A percentile compares a stretch with the other conserved stretches of the same genome.
Evolutionary conservation across 2,329 filamentous ascomycete species (phyloP).

Genomic region (Fusarium sp.): DNA sequence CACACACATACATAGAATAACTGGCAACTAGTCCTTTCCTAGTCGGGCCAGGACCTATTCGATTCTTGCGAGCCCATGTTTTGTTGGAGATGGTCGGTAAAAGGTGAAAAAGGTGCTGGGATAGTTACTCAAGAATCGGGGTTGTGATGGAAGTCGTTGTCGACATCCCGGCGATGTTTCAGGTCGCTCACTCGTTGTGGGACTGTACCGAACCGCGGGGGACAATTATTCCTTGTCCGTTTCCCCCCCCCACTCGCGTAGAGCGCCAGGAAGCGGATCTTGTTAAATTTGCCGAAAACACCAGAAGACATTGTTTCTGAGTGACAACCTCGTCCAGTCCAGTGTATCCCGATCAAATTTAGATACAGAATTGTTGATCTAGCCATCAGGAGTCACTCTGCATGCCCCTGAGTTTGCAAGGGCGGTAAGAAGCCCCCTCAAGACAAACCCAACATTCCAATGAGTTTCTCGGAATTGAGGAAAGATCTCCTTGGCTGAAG

Average conservation of each 20-base stretch:
- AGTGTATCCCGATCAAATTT: neutral
- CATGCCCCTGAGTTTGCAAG: constrained; percentile 11
- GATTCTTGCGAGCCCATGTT: neutral
- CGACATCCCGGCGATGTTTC: constrained; percentile 42
- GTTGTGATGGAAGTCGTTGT: constrained; percentile 17
- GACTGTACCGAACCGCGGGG: constrained; percentile 34
- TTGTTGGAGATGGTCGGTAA: constrained; percentile 5
- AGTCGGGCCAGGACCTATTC: neutral
- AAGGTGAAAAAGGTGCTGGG: constrained; percentile 11
- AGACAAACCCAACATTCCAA: constrained; percentile 14
- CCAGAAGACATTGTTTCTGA: neutral
- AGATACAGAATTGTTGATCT: neutral
- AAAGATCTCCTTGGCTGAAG: neutral
- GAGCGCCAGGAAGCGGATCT: neutral
- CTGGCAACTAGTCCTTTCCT: neutral
- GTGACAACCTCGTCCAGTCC: neutral
- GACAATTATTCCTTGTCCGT: constrained; percentile 29
- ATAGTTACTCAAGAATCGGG: constrained; percentile 31
- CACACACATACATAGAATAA: neutral
- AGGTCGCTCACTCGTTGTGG: constrained; percentile 39
- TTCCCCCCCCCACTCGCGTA: constrained; percentile 10
- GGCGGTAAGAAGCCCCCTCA: neutral
- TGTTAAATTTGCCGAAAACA: neutral
- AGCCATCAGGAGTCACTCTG: neutral
- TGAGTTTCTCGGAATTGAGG: neutral